Percentiles rank a stretch among this genome's conserved stretches.
These are phyloP conservation scores for Crithidia brevicula DNA, from an alignment of 208 protist genomes.

Conservation along the genomic window DNA sequence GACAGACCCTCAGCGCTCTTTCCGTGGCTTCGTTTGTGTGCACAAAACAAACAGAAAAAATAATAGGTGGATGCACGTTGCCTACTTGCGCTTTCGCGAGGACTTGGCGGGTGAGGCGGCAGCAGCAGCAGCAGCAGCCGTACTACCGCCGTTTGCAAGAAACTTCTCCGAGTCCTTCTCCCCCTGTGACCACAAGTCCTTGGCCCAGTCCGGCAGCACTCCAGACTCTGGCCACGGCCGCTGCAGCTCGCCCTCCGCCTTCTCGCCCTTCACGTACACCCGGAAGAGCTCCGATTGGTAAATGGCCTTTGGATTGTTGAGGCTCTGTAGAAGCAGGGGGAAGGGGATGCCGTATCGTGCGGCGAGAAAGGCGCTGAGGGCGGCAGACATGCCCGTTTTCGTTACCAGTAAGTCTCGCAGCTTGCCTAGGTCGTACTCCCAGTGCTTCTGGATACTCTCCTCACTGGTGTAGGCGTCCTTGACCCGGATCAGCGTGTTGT, in stretches of 20 bases:
- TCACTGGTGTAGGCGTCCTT: constrained; percentile 64
- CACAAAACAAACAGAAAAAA: not conserved
- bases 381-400: constrained; percentile 59
- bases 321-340: constrained; percentile 84
- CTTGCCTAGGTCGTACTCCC: constrained; percentile 76
- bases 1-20: no score
- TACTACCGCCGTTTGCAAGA: constrained; percentile 14
- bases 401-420: constrained; percentile 72
- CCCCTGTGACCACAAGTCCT: constrained; percentile 49
- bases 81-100: constrained; percentile 39
- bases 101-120: constrained; percentile 20
- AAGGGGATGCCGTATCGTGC: constrained; percentile 60
- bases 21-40: no score
- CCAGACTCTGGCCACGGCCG: constrained; percentile 75
- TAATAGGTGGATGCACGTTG: not conserved
- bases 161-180: constrained; percentile 45
- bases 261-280: constrained; percentile 56
- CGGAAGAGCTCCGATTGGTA: constrained; percentile 72
- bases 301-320: constrained; percentile 75
- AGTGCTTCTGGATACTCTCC: constrained; percentile 43
- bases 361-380: constrained; percentile 56
- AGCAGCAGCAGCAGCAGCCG: constrained; percentile 2
- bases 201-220: constrained; percentile 64
- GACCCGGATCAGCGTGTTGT: constrained; percentile 48
- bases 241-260: constrained; percentile 54